Conservation (phyloP, 2,329 filamentous ascomycete genomes). For the Ceratocystis diversiconidia region DNA sequence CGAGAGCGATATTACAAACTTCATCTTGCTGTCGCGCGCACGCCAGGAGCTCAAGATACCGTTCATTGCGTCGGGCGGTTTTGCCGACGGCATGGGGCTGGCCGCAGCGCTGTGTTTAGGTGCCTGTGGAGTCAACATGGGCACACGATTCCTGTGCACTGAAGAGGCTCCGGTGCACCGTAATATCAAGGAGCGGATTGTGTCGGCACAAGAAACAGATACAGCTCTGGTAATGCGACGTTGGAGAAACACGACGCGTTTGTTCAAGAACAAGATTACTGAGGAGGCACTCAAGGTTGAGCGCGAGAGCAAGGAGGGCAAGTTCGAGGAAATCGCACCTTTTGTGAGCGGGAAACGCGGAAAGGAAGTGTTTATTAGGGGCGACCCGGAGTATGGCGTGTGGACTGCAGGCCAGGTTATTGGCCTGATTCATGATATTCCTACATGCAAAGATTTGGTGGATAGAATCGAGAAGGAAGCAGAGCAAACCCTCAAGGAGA, state of each 20-base stretch:
- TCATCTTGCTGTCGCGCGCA: conserved; percentile 73
- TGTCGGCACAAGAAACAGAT: conserved; percentile 75
- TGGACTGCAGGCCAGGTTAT: conserved; percentile 98
- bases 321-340: conserved; percentile 78
- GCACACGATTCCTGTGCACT: conserved; percentile 94
- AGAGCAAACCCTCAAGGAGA: conserved; percentile 47
- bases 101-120: conserved; percentile 82
- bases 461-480: conserved; percentile 66
- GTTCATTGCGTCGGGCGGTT: conserved; percentile 91
- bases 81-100: conserved; percentile 85
- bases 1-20: conserved; percentile 78
- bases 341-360: conserved; percentile 84
- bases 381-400: conserved; percentile 80
- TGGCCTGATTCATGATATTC: conserved; percentile 70
- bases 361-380: conserved; percentile 79
- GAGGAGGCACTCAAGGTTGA: conserved; percentile 71
- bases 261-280: conserved; percentile 85
- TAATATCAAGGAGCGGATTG: conserved; percentile 89
- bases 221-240: conserved; percentile 75
- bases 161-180: conserved; percentile 81
- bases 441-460: conserved; percentile 56
- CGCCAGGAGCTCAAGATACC: conserved; percentile 72
- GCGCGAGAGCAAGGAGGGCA: conserved; percentile 63
- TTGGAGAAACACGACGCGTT: conserved; percentile 82
- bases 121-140: conserved; percentile 95